Conservation (phyloP, 768 basidiomycete species). For the Russula sp. region DNA sequence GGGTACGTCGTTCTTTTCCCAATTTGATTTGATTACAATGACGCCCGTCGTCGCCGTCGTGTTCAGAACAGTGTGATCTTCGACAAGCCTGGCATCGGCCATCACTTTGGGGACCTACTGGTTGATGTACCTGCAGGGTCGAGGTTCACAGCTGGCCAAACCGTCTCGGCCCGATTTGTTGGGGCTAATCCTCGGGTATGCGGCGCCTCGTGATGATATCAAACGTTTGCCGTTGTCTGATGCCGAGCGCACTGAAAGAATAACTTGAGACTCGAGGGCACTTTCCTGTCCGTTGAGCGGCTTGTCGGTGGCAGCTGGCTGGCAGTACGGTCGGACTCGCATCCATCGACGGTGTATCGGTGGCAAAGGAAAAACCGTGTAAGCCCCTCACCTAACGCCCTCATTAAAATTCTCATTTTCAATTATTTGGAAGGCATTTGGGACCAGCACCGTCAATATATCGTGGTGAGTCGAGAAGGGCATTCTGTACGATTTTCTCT, state of each 20-base stretch:
- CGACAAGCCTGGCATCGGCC: constrained; percentile 48
- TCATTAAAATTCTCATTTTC: background rate
- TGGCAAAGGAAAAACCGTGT: constrained; percentile 56
- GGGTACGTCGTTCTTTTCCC: constrained; percentile 32
- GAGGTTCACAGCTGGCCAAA: constrained; percentile 49
- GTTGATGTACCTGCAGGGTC: constrained; percentile 42
- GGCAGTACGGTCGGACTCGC: constrained; percentile 62
- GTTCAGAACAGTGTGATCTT: constrained; percentile 52
- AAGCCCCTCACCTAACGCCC: constrained; percentile 22
- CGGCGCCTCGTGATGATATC: background rate
- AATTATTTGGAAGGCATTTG: constrained; percentile 36
- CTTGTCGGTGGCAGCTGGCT: constrained; percentile 43
- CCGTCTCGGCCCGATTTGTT: constrained; percentile 55
- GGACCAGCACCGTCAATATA: constrained; percentile 57
- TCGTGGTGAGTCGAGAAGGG: constrained; percentile 43
- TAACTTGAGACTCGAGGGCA: constrained; percentile 65
- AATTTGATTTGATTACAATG: background rate
- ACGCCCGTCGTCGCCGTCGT: background rate
- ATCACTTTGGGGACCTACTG: constrained; percentile 55
- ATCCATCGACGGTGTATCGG: constrained; percentile 63
- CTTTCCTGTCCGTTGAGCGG: constrained; percentile 63
- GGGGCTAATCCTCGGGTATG: constrained; percentile 73
- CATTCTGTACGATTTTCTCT: background rate
- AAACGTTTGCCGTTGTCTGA: background rate
- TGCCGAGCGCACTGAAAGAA: constrained; percentile 40